Evolutionary conservation across 768 basidiomycete genomes (phyloP).

Genomic region (Filobasidium floriforme): DNA sequence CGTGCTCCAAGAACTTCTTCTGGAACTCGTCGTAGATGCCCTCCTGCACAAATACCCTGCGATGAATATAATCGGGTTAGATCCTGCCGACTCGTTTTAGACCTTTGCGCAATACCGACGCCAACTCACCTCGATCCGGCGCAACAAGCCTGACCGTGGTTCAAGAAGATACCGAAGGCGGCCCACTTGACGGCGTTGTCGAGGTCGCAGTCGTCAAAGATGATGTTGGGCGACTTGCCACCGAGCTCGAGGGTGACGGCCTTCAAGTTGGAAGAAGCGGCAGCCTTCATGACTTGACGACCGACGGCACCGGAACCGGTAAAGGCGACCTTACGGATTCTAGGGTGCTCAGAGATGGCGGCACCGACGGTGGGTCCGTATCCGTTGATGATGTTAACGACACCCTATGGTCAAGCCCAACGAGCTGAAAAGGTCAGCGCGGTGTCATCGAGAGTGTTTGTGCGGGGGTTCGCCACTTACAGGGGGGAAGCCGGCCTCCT

Average conservation of each 20-base stretch:
- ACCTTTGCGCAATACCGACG: background rate
- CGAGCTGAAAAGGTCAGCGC: background rate
- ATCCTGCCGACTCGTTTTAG: background rate
- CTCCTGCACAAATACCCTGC: slow-evolving; percentile 34
- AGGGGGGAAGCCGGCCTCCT: slow-evolving; percentile 26
- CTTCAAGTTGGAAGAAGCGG: slow-evolving; percentile 44
- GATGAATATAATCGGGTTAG: background rate
- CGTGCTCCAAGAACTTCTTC: slow-evolving; percentile 29
- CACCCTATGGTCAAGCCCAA: slow-evolving; percentile 12
- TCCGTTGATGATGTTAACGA: slow-evolving; percentile 28
- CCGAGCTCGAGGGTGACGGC: slow-evolving; percentile 85
- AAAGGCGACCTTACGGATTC: slow-evolving; percentile 28
- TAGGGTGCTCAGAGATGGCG: slow-evolving; percentile 23
- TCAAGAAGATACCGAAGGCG: slow-evolving; percentile 26
- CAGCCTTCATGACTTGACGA: slow-evolving; percentile 24
- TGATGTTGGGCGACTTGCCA: slow-evolving; percentile 51
- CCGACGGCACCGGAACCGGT: slow-evolving; percentile 27
- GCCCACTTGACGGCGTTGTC: slow-evolving; percentile 40
- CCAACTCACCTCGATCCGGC: slow-evolving; percentile 36
- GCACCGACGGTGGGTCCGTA: slow-evolving; percentile 25
- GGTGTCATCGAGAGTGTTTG: too few species aligned
- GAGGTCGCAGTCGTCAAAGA: slow-evolving; percentile 42
- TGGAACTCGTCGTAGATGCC: slow-evolving; percentile 40
- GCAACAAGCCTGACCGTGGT: slow-evolving; percentile 26
- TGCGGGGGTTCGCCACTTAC: background rate